Conservation (phyloP, 2,329 filamentous ascomycete genomes). For the Dichotomopilus funicola region DNA sequence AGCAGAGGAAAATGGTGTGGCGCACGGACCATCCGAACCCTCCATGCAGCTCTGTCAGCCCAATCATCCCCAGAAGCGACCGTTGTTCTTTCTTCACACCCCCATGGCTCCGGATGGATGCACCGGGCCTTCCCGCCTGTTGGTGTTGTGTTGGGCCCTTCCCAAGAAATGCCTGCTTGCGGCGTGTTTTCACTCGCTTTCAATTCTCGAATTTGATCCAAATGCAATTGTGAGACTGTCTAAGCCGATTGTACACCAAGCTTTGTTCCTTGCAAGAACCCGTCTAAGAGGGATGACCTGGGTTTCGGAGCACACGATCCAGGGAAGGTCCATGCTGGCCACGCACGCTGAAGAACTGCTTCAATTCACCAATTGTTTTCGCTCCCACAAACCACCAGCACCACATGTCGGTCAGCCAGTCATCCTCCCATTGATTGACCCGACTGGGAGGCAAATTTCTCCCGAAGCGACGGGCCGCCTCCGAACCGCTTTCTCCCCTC, state of each 20-base stretch:
- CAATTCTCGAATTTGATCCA: background rate
- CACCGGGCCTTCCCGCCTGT: constrained; percentile 8
- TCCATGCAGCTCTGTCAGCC: constrained; percentile 1
- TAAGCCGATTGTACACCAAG: background rate
- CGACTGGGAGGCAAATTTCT: background rate
- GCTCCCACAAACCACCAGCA: background rate
- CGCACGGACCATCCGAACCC: constrained; percentile 11
- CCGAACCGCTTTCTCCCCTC: background rate
- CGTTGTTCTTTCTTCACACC: constrained; percentile 3
- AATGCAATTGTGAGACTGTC: too few species aligned
- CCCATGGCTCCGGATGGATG: background rate
- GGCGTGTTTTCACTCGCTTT: too few species aligned
- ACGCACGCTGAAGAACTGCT: background rate
- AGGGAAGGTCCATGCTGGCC: constrained; percentile 5
- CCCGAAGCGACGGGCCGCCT: background rate
- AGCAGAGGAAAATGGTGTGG: constrained; percentile 8
- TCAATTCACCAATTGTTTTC: background rate
- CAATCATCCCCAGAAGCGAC: constrained; percentile 1
- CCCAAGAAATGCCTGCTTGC: too few species aligned
- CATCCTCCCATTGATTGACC: background rate
- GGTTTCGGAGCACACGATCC: background rate
- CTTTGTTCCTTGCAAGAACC: background rate
- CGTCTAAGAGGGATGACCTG: background rate
- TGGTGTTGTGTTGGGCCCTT: too few species aligned
- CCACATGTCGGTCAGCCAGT: background rate